These are phyloP conservation scores for Withania somnifera DNA, from an alignment of 305 asterid species.

Conservation along the genomic window DNA sequence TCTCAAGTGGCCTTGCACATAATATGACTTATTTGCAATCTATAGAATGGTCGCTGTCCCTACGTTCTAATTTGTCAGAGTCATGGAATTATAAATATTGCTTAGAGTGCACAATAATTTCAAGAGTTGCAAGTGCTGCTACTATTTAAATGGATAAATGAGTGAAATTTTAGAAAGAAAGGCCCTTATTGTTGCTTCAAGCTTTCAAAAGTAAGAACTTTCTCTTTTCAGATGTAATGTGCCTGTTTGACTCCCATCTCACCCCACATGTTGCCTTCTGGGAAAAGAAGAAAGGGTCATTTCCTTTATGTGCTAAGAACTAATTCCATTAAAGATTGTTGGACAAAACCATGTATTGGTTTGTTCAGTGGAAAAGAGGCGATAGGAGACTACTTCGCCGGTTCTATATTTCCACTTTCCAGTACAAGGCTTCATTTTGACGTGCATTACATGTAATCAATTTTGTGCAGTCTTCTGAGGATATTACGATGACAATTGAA, in stretches of 20 bases:
- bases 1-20: background rate
- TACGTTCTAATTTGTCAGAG: background rate
- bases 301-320: background rate
- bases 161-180: background rate
- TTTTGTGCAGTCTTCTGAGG: constrained; percentile 40
- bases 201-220: background rate
- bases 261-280: background rate
- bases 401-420: background rate
- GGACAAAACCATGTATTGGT: background rate
- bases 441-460: background rate
- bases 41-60: background rate
- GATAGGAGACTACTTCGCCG: background rate
- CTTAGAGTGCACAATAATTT: background rate
- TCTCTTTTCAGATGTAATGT: background rate
- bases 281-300: background rate
- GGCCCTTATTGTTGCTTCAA: background rate
- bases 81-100: background rate
- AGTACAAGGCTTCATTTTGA: background rate
- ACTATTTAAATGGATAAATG: background rate
- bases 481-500: constrained; percentile 38
- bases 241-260: background rate
- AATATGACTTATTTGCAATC: background rate
- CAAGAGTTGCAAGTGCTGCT: background rate
- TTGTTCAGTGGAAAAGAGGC: background rate
- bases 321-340: background rate